These are phyloP conservation scores for Aquilaria malaccensis DNA, from an alignment of 345 rosid species.

Conservation along the genomic window DNA sequence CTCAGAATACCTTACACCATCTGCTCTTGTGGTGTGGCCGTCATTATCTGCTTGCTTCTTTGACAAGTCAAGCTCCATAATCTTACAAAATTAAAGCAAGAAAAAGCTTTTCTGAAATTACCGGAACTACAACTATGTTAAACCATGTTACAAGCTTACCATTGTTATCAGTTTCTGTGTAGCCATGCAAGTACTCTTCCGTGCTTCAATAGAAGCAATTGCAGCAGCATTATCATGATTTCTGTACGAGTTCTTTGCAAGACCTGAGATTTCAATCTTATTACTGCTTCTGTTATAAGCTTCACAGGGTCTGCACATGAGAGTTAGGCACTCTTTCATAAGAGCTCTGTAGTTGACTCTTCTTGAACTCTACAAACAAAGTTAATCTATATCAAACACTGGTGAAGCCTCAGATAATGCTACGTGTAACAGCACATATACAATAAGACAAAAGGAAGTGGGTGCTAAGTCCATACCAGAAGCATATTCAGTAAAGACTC, in stretches of 20 bases:
- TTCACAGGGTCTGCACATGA: slow-evolving; percentile 38
- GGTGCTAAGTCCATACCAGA: slow-evolving; percentile 40
- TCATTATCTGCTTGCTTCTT: slow-evolving; percentile 57
- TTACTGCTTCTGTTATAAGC: slow-evolving; percentile 15
- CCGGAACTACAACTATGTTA: not conserved
- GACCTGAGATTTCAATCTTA: slow-evolving; percentile 10
- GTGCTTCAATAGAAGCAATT: slow-evolving; percentile 42
- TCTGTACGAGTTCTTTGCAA: slow-evolving; percentile 21
- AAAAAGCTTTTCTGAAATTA: not conserved
- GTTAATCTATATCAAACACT: not conserved
- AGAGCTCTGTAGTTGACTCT: slow-evolving; percentile 56
- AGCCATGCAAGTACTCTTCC: slow-evolving; percentile 34
- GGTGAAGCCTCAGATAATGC: not conserved
- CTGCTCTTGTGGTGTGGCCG: slow-evolving; percentile 60
- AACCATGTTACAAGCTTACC: slow-evolving; percentile 24
- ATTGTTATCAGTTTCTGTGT: slow-evolving; percentile 56
- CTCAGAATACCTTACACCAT: slow-evolving; percentile 58
- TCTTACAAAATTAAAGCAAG: slow-evolving; percentile 29
- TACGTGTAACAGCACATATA: not conserved
- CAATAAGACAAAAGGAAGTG: not conserved
- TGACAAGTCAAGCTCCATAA: slow-evolving; percentile 70
- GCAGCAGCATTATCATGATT: slow-evolving; percentile 20
- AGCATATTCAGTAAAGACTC: slow-evolving; percentile 63
- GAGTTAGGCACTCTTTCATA: slow-evolving; percentile 56
- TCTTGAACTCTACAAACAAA: slow-evolving; percentile 60